Evolutionary conservation across 805 yeast species (phyloP).

Genomic region (Lipomyces oligophaga): DNA sequence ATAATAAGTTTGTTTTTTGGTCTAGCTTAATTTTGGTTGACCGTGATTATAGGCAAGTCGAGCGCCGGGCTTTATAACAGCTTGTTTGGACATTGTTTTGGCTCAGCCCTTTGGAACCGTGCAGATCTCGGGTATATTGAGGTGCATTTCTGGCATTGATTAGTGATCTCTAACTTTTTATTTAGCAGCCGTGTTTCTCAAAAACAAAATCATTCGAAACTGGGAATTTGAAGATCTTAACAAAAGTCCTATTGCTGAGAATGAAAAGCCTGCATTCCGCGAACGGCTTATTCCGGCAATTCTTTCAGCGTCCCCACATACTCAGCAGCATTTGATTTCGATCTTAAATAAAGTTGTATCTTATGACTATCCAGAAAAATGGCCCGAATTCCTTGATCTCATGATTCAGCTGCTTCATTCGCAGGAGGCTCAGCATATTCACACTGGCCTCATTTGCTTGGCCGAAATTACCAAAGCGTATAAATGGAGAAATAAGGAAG

Average conservation of each 20-base stretch:
- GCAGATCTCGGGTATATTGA: constrained; percentile 23
- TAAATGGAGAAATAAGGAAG: constrained; percentile 64
- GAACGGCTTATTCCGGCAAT: constrained; percentile 65
- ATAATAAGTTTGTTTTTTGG: background rate
- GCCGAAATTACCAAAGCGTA: constrained; percentile 65
- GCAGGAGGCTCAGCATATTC: constrained; percentile 44
- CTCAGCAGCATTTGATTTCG: constrained; percentile 45
- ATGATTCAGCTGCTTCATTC: constrained; percentile 47
- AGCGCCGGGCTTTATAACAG: constrained; percentile 71
- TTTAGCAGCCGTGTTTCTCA: constrained; percentile 79
- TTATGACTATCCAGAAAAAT: constrained; percentile 48
- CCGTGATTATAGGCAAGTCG: constrained; percentile 43
- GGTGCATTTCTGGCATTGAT: background rate
- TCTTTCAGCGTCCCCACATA: constrained; percentile 44
- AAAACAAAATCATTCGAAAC: constrained; percentile 61
- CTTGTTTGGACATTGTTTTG: constrained; percentile 71
- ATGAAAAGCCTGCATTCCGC: constrained; percentile 70
- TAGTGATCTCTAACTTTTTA: constrained; percentile 24
- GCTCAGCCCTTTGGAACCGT: constrained; percentile 31
- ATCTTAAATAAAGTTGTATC: constrained; percentile 50
- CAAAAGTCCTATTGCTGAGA: constrained; percentile 50
- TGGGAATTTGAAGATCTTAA: constrained; percentile 50
- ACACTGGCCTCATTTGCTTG: constrained; percentile 68
- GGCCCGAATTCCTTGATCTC: constrained; percentile 53
- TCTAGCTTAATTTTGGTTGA: background rate